phyloP scores from a whole-genome alignment of 441 rosid genomes.

The Adansonia madagascariensis region DNA sequence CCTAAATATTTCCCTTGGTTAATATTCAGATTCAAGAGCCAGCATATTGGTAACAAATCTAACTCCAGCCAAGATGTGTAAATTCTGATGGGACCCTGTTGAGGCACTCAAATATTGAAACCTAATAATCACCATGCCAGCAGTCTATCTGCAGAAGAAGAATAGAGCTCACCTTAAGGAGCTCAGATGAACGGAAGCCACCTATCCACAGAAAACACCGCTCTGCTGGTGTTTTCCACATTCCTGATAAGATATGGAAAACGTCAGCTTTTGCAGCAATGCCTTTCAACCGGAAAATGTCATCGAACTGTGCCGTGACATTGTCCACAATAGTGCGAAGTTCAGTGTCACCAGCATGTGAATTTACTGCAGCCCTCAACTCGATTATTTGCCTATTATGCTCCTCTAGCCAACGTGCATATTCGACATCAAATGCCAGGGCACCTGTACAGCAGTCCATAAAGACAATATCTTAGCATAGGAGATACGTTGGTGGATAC shows the following conservation, averaged over 20 bases:
- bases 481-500: slow-evolving; percentile 13
- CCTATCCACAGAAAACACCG: slow-evolving; percentile 95
- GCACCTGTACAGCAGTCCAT: slow-evolving; percentile 57
- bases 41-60: not conserved
- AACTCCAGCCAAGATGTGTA: not conserved
- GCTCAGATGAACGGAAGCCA: slow-evolving; percentile 88
- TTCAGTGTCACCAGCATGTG: slow-evolving; percentile 85
- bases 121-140: not conserved
- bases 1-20: not conserved
- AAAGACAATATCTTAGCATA: slow-evolving; percentile 10
- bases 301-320: slow-evolving; percentile 64
- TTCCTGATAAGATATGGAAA: slow-evolving; percentile 88
- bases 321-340: slow-evolving; percentile 72
- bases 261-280: slow-evolving; percentile 86
- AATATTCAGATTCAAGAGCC: slow-evolving; percentile 1
- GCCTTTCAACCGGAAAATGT: slow-evolving; percentile 76
- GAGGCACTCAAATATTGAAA: not conserved
- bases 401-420: slow-evolving; percentile 88
- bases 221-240: slow-evolving; percentile 98
- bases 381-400: slow-evolving; percentile 69
- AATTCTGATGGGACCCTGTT: not conserved
- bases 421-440: slow-evolving; percentile 82
- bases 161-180: slow-evolving; percentile 60
- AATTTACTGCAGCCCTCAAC: slow-evolving; percentile 81
- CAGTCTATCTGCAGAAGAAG: not conserved